Conservation (phyloP, 1,284 basidiomycete genomes). For the Leccinum angustisporum region DNA sequence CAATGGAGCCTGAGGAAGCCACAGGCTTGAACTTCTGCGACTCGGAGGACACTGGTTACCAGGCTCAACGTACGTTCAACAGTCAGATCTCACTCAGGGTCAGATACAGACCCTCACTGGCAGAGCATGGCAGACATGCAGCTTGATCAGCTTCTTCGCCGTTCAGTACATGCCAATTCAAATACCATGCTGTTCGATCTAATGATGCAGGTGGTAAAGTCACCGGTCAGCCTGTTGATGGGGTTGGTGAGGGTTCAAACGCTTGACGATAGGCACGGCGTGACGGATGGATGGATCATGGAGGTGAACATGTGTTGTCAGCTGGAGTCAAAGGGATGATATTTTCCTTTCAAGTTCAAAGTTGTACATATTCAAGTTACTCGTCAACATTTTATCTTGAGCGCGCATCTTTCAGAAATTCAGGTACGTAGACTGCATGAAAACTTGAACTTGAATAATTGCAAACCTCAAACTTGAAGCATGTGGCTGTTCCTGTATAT, state of each 20-base stretch:
- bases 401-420: background rate
- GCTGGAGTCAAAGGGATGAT: background rate
- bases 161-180: too few species aligned
- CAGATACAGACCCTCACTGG: background rate
- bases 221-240: background rate
- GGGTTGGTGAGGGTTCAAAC: background rate
- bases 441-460: background rate
- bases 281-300: background rate
- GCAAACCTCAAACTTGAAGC: background rate
- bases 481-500: background rate
- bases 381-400: too few species aligned
- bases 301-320: background rate
- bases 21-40: background rate
- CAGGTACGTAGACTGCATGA: background rate
- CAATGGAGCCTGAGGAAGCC: background rate
- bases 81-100: background rate
- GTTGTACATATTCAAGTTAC: too few species aligned
- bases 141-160: background rate
- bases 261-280: background rate
- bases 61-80: too few species aligned
- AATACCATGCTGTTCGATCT: too few species aligned
- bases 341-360: background rate
- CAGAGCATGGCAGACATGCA: slow-evolving; percentile 5
- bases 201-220: background rate
- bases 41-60: too few species aligned